Conservation (phyloP, 257 asterid genomes). For the Thymus mandschuricus region DNA sequence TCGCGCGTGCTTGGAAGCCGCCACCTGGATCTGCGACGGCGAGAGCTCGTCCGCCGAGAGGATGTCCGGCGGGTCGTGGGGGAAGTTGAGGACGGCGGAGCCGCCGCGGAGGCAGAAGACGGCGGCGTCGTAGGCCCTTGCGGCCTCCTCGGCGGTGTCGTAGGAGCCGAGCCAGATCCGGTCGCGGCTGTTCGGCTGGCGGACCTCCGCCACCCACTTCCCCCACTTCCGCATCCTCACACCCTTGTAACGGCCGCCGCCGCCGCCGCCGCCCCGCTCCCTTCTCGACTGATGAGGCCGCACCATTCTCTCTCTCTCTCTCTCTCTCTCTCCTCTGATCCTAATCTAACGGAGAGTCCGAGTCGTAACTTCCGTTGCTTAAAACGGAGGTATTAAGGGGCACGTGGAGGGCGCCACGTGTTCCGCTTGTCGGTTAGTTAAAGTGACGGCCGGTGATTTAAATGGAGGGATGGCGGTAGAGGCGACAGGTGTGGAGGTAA, state of each 20-base stretch:
- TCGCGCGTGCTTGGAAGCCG: conserved; percentile 65
- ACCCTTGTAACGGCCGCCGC: conserved; percentile 52
- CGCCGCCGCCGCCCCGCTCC: conserved; percentile 35
- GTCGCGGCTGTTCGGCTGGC: conserved; percentile 74
- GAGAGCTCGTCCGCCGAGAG: conserved; percentile 40
- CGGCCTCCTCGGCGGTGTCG: conserved; percentile 77
- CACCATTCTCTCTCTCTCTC: conserved; percentile 42
- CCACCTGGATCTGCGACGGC: conserved; percentile 62
- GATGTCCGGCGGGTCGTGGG: conserved; percentile 55
- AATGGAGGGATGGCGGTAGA: background rate
- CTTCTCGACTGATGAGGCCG: conserved; percentile 45
- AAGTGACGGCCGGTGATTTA: background rate
- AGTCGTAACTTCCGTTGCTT: background rate
- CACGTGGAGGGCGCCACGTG: conserved; percentile 4
- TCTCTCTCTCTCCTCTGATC: background rate
- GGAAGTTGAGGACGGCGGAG: conserved; percentile 63
- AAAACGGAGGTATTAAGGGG: background rate
- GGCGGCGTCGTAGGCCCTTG: conserved; percentile 78
- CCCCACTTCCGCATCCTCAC: conserved; percentile 87
- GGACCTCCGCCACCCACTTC: conserved; percentile 82
- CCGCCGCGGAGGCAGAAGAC: conserved; percentile 67
- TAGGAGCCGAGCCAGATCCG: conserved; percentile 84
- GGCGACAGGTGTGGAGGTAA: background rate
- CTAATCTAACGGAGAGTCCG: background rate
- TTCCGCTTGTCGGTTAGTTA: background rate